A percentile compares a stretch with the other conserved stretches of the same genome.
phyloP scores from a whole-genome alignment of 2,329 filamentous ascomycete genomes.

The Neospermospora avenae region DNA sequence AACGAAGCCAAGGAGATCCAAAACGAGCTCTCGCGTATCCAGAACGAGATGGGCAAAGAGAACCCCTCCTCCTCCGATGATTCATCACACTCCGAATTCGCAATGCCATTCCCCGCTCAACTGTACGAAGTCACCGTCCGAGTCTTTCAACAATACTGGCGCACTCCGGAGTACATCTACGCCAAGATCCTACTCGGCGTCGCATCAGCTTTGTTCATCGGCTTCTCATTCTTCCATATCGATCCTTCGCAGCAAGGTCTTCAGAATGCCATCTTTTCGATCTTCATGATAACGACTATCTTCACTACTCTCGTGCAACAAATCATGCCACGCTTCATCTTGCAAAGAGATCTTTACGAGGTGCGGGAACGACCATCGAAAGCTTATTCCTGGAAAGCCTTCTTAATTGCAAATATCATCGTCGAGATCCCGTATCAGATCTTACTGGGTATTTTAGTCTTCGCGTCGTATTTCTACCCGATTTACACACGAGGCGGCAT shows the following conservation, averaged over 20 bases:
- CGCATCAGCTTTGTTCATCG: constrained; percentile 54
- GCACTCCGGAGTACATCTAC: constrained; percentile 72
- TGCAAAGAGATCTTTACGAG: constrained; percentile 67
- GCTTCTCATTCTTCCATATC: constrained; percentile 63
- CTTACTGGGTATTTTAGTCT: constrained; percentile 72
- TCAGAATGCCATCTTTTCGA: constrained; percentile 68
- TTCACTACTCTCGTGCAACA: constrained; percentile 64
- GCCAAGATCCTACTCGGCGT: constrained; percentile 61
- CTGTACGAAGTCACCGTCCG: constrained; percentile 61
- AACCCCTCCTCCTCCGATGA: constrained; percentile 51
- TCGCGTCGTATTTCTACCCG: constrained; percentile 77
- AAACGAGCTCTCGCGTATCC: constrained; percentile 20
- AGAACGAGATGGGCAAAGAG: constrained; percentile 45
- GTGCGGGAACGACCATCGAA: constrained; percentile 36
- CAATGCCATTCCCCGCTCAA: constrained; percentile 68
- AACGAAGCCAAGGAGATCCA: constrained; percentile 34
- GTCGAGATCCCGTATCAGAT: constrained; percentile 86
- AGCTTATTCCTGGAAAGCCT: constrained; percentile 37
- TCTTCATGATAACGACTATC: constrained; percentile 70
- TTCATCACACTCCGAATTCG: constrained; percentile 62
- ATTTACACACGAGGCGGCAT: constrained; percentile 62
- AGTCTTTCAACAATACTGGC: constrained; percentile 77
- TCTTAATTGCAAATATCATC: constrained; percentile 50
- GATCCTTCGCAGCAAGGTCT: constrained; percentile 60
- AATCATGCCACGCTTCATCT: constrained; percentile 68